Base-by-base conservation (phyloP, 805 yeast genomes). In the Kodamaea leandrae region DNA sequence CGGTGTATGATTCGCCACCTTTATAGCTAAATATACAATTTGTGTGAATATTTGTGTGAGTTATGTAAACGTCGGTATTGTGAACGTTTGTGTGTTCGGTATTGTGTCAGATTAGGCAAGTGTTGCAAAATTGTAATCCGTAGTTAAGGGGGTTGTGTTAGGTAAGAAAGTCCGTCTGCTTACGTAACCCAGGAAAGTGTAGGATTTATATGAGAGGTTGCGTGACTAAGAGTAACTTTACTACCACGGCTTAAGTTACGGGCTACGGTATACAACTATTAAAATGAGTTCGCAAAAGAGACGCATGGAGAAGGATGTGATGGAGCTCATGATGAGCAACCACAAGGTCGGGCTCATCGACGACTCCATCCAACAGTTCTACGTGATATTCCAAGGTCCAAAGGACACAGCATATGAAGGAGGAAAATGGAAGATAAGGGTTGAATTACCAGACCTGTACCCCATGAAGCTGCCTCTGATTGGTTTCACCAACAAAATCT, bases 381-480 rank as follows among this genome's bases (percentile, higher is more conserved):
- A 72, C 57, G 96, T 91, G 32, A 76, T 83, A 42, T 88, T 93
- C 60, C 74, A 74, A 41, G 99, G 98, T 0, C 99, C 99, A 1
- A 29, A 43, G n/a, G 72, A 64, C 36, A 68, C 98, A 1, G 95
- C 96, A 4, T 91, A 89, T 60, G 87, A 83, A 51, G 86, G 86
- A 1, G 98, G 98, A 0, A 68, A 75, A 2, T 91, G 98, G 97
- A 82, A 82, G 56, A 71, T 91, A 24, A 88, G 88, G 54, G 97
- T 91, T 13, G 97, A 91, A 57, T 71, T 91, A 43, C 98, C 98
- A 2, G 95, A 87, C 57, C 95, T 86, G 56, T 91, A 91, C 54
- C 99, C 99, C 1, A 88, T 86, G 61, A 91, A 87, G 57, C 86
- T 96, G 3, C 99, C 99, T 4, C 88, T 96, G 12, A 89, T 91